Conservation (phyloP, 345 rosid genomes). For the Dipteronia sinensis region DNA sequence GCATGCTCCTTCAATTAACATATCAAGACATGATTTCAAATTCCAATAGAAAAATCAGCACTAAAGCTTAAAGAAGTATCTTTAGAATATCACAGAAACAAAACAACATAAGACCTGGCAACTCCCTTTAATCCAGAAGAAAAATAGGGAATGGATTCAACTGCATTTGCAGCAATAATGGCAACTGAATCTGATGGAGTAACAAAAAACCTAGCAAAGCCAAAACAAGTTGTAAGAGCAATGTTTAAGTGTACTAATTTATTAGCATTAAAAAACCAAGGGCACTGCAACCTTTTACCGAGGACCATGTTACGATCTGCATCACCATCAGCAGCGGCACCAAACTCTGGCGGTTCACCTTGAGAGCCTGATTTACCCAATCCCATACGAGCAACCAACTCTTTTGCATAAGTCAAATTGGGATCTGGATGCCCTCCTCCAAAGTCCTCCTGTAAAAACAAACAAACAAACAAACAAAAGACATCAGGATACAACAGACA, state of each 20-base stretch:
- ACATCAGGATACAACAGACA: background rate
- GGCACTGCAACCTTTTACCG: slow-evolving; percentile 75
- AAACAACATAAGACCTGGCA: slow-evolving; percentile 65
- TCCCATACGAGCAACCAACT: slow-evolving; percentile 94
- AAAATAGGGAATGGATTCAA: slow-evolving; percentile 88
- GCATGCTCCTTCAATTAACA: slow-evolving; percentile 88
- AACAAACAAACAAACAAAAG: slow-evolving; percentile 9
- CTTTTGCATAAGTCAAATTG: slow-evolving; percentile 97
- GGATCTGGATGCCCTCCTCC: slow-evolving; percentile 99
- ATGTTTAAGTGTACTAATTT: background rate
- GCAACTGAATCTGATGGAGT: slow-evolving; percentile 99
- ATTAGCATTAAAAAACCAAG: slow-evolving; percentile 8
- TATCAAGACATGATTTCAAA: slow-evolving; percentile 12
- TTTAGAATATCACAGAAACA: background rate
- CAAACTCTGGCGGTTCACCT: slow-evolving; percentile 94
- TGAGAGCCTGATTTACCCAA: slow-evolving; percentile 70
- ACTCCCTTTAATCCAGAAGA: slow-evolving; percentile 96
- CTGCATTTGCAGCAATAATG: slow-evolving; percentile 97
- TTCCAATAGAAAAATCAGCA: background rate
- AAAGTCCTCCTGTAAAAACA: slow-evolving; percentile 80
- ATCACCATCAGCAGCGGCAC: slow-evolving; percentile 99
- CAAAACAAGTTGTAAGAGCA: slow-evolving; percentile 13
- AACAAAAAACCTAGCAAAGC: slow-evolving; percentile 78
- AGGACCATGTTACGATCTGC: slow-evolving; percentile 99
- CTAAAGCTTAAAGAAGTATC: background rate